Evolutionary conservation across 495 filamentous ascomycete species (phyloP).

Genomic region (Xylaria curta): DNA sequence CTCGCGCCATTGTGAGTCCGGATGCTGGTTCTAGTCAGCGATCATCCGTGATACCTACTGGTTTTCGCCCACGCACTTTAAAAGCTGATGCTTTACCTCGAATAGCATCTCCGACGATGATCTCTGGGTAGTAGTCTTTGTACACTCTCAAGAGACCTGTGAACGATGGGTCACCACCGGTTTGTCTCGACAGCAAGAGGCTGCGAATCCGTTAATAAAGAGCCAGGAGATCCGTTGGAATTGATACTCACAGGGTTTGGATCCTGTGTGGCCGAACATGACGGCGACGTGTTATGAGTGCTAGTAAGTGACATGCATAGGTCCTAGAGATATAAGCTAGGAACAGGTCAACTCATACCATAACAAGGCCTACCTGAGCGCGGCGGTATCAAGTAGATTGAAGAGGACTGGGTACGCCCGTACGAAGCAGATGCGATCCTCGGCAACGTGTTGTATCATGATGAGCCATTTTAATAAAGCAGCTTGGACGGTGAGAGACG

Average conservation of each 20-base stretch:
- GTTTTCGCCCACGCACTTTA: conserved; percentile 48
- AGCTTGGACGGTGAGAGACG: conserved; percentile 70
- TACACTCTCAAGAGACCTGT: conserved; percentile 80
- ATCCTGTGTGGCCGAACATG: conserved; percentile 88
- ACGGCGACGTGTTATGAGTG: conserved; percentile 80
- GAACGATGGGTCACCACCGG: conserved; percentile 75
- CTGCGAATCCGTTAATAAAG: conserved; percentile 47
- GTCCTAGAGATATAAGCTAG: conserved; percentile 46
- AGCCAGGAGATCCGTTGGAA: background rate
- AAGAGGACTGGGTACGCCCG: conserved; percentile 81
- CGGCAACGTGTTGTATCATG: conserved; percentile 75
- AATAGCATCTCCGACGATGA: conserved; percentile 73
- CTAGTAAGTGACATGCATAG: conserved; percentile 81
- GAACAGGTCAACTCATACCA: background rate
- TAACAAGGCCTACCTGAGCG: conserved; percentile 59
- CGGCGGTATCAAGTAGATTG: conserved; percentile 82
- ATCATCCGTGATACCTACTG: background rate
- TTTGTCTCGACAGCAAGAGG: conserved; percentile 63
- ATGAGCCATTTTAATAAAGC: conserved; percentile 81
- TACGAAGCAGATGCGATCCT: conserved; percentile 67
- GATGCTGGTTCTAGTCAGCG: conserved; percentile 57
- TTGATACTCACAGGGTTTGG: conserved; percentile 71
- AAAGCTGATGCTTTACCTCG: conserved; percentile 61
- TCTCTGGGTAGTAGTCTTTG: conserved; percentile 90
- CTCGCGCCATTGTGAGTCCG: conserved; percentile 77